phyloP scores from a whole-genome alignment of 2,329 filamentous ascomycete genomes.

The Torrubiella hemipterigena region DNA sequence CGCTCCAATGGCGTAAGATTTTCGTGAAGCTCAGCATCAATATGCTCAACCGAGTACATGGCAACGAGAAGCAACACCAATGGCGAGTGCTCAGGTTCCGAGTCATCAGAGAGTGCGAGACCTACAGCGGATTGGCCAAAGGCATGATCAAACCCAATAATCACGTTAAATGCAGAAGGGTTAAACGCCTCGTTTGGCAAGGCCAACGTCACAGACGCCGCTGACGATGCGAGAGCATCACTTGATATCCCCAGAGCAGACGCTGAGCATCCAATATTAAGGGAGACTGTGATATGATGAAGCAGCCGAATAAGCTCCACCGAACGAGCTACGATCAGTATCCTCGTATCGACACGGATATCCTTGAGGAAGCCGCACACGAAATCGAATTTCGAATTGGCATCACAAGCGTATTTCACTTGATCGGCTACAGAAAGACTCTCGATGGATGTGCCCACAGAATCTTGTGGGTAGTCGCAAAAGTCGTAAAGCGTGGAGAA shows the following conservation, averaged over 20 bases:
- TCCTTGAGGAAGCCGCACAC: constrained; percentile 39
- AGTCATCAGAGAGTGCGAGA: constrained; percentile 8
- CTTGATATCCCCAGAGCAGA: constrained; percentile 15
- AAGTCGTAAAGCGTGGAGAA: constrained; percentile 39
- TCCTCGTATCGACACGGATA: constrained; percentile 29
- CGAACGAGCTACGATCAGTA: constrained; percentile 42
- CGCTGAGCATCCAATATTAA: constrained; percentile 22
- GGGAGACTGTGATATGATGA: constrained; percentile 31
- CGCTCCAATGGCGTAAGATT: constrained; percentile 27
- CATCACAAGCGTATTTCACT: constrained; percentile 40
- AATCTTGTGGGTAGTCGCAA: constrained; percentile 44
- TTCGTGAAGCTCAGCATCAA: constrained; percentile 31
- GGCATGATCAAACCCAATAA: constrained; percentile 42
- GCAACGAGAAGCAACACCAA: constrained; percentile 37
- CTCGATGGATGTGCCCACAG: constrained; percentile 29
- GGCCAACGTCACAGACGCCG: constrained; percentile 29
- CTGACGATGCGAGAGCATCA: constrained; percentile 17
- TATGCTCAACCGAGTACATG: constrained; percentile 42
- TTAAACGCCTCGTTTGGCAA: constrained; percentile 26
- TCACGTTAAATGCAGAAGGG: constrained; percentile 30
- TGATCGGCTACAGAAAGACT: constrained; percentile 25
- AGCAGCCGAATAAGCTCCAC: constrained; percentile 39
- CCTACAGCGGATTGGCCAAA: constrained; percentile 26
- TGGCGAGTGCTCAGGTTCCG: constrained; percentile 18
- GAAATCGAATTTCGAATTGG: constrained; percentile 50